Base-by-base conservation (phyloP, 805 yeast species). In the Candida ponderosae region DNA sequence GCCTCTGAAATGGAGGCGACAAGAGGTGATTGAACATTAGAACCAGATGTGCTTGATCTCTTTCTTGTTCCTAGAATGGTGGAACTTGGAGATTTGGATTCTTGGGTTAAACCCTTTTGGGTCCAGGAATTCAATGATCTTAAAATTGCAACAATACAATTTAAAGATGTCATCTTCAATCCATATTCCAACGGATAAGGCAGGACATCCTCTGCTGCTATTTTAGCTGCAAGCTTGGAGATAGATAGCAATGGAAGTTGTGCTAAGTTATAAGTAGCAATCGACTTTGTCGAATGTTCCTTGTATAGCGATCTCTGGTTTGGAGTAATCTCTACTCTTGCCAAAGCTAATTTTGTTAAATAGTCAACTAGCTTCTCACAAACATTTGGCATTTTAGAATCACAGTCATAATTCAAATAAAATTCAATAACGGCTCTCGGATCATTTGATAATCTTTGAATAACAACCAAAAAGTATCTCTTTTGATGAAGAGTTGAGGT, bases 341-440 rank as follows among this genome's bases (percentile, higher is more conserved):
- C 68, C 28, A 85, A 63, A 0, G 96, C 80, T 41, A 70, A 68
- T 56, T 66, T 80, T 41, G 51, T 82, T 45, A 93, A 67, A 47
- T 82, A 80, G 46, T 87, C 89, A 37, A 88, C 76, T 31, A 88
- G 67, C 35, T 77, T 69, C 60, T 93, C 98, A 60, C 89, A 86
- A 35, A 89, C 68, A 56, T 93, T 93, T 29, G 93, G 83, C 70
- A 80, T 74, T 16, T 71, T 66, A 2, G 74, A 62, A 56, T 88
- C 96, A 66, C 99, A 93, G 59, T 93, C 99, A 58, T 93, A 94
- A 60, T 93, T 93, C 51, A 93, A 70, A 55, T 90, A 93, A 41
- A 93, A 77, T 62, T 93, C 99, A 40, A 94, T 86, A 43, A 94
- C 65, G 16, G 94, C 81, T 43, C 95, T 72, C 32, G 97, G 95